Conservation (phyloP, 1,139 yeast genomes). For the Lodderomyces pseudojiufengensis region DNA sequence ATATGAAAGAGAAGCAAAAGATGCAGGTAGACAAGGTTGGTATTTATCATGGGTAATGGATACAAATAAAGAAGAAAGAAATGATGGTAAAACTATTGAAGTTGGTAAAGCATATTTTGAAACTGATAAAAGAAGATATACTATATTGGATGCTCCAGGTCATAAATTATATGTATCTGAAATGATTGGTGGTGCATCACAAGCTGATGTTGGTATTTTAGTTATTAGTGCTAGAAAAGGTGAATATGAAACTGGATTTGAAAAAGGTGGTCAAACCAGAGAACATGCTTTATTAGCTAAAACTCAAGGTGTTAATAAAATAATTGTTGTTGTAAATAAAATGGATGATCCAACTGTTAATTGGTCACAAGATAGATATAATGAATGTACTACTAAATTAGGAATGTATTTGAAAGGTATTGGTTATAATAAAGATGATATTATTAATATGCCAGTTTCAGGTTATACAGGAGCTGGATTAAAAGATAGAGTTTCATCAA, state of each 20-base stretch:
- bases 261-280: constrained; percentile 98
- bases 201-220: constrained; percentile 95
- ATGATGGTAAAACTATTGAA: constrained; percentile 97
- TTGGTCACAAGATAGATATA: constrained; percentile 96
- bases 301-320: constrained; percentile 95
- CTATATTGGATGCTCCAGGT: constrained; percentile 98
- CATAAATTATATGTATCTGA: constrained; percentile 98
- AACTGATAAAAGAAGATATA: constrained; percentile 96
- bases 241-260: constrained; percentile 98
- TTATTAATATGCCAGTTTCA: constrained; percentile 92
- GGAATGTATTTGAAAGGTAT: constrained; percentile 78
- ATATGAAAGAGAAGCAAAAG: constrained; percentile 97
- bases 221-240: constrained; percentile 98
- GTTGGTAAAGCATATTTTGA: constrained; percentile 97
- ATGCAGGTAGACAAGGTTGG: constrained; percentile 99
- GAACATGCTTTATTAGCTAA: constrained; percentile 97
- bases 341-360: constrained; percentile 97
- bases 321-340: constrained; percentile 92
- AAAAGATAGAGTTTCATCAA: constrained; percentile 72
- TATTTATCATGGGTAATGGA: constrained; percentile 99
- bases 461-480: constrained; percentile 97
- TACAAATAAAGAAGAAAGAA: constrained; percentile 97
- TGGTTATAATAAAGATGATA: constrained; percentile 85
- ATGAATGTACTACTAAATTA: constrained; percentile 87
- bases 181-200: constrained; percentile 99